Conservation (phyloP, 1,139 yeast genomes). For the Debaryomyces nepalensis region DNA sequence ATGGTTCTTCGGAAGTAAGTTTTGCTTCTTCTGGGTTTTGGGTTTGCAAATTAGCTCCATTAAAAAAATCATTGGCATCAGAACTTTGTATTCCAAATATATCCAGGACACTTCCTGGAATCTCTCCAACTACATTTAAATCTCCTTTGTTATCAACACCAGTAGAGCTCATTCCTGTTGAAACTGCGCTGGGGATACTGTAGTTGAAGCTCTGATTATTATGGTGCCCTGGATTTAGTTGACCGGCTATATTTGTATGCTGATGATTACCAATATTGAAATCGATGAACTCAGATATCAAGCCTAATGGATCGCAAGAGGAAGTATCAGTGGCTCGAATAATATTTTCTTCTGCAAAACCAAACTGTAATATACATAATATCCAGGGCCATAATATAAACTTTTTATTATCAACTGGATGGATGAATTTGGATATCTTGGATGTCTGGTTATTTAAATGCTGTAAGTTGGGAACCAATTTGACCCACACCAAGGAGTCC, state of each 20-base stretch:
- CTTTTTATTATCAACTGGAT: conserved; percentile 57
- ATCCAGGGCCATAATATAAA: conserved; percentile 74
- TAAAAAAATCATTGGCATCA: conserved; percentile 24
- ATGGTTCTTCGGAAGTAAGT: conserved; percentile 1
- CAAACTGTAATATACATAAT: conserved; percentile 62
- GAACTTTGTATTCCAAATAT: conserved; percentile 29
- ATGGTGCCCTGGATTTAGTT: conserved; percentile 16
- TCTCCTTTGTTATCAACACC: conserved; percentile 24
- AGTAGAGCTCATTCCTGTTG: conserved; percentile 32
- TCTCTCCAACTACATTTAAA: conserved; percentile 16
- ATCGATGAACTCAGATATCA: conserved; percentile 45
- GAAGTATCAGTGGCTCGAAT: conserved; percentile 18
- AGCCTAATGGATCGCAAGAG: conserved; percentile 33
- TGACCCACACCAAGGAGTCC: conserved; percentile 55
- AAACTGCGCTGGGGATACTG: conserved; percentile 33
- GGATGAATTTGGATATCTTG: conserved; percentile 57
- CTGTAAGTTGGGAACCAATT: conserved; percentile 65
- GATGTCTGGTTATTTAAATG: conserved; percentile 74
- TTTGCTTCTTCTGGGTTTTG: conserved; percentile 16
- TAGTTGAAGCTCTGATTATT: conserved; percentile 23
- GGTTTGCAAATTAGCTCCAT: conserved; percentile 18
- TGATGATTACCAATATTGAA: conserved; percentile 34
- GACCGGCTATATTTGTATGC: conserved; percentile 7
- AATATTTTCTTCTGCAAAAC: conserved; percentile 33
- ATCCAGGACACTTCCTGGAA: conserved; percentile 28